Evolutionary conservation across 306 rosid species (phyloP).

Genomic region (Urtica urens): DNA sequence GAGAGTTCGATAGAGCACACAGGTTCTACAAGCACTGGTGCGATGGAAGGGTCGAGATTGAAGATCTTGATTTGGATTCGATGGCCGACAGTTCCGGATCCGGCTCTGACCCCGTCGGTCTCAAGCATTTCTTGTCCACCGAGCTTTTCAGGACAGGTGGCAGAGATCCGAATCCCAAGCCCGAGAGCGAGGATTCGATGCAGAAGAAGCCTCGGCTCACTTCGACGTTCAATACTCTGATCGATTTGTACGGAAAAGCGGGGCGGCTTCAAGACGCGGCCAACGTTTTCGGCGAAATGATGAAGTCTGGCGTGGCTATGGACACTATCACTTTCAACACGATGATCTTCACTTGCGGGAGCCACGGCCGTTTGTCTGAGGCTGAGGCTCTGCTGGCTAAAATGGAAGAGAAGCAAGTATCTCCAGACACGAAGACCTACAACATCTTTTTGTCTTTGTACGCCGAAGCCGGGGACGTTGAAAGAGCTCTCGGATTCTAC

Average conservation of each 20-base stretch:
- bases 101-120: conserved; percentile 37
- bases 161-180: conserved; percentile 29
- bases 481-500: conserved; percentile 48
- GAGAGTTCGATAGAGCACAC: conserved; percentile 62
- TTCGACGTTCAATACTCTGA: conserved; percentile 62
- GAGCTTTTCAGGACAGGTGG: conserved; percentile 83
- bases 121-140: conserved; percentile 72
- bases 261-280: conserved; percentile 72
- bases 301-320: conserved; percentile 66
- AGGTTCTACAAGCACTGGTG: conserved; percentile 74
- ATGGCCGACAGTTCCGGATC: conserved; percentile 26
- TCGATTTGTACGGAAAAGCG: conserved; percentile 89
- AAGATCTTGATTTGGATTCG: conserved; percentile 58
- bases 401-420: conserved; percentile 70
- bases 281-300: conserved; percentile 67
- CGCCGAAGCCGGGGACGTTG: conserved; percentile 53
- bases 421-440: conserved; percentile 72
- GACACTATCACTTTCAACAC: conserved; percentile 75
- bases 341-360: conserved; percentile 77
- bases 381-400: conserved; percentile 67
- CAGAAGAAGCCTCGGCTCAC: conserved; percentile 43
- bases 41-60: conserved; percentile 47
- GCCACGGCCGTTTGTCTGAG: conserved; percentile 61
- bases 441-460: conserved; percentile 69
- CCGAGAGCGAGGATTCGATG: conserved; percentile 17